Percentiles rank a stretch among this genome's conserved stretches.
phyloP scores from a whole-genome alignment of 2,329 filamentous ascomycete genomes.

The Hymenoscyphus fraxineus region DNA sequence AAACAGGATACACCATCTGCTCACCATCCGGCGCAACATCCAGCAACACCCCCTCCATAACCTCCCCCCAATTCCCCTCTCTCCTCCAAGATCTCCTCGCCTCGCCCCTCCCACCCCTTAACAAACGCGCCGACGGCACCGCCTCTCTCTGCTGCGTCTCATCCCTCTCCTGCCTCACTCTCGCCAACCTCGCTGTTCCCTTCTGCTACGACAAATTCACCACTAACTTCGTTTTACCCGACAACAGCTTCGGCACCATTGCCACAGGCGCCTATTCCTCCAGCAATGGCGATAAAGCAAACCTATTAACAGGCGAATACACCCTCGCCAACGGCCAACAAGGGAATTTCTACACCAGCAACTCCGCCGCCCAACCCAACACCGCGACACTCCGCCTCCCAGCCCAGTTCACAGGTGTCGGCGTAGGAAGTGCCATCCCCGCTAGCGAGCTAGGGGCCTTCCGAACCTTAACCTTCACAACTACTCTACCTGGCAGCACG shows the following conservation, averaged over 20 bases:
- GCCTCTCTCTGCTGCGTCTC: constrained; percentile 29
- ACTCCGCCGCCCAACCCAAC: constrained; percentile 40
- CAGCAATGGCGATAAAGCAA: constrained; percentile 36
- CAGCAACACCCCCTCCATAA: constrained; percentile 30
- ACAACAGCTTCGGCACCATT: constrained; percentile 45
- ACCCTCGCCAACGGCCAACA: constrained; percentile 36
- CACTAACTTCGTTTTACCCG: constrained; percentile 46
- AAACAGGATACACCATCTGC: constrained; percentile 32
- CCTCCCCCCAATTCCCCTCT: constrained; percentile 28
- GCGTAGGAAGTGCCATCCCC: constrained; percentile 45
- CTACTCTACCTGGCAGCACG: constrained; percentile 20
- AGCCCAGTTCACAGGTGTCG: constrained; percentile 43
- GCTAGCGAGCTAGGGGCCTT: constrained; percentile 40
- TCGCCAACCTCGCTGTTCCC: constrained; percentile 38
- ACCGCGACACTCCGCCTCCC: constrained; percentile 43
- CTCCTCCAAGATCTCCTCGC: constrained; percentile 34
- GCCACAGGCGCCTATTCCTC: constrained; percentile 42
- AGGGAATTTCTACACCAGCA: constrained; percentile 44
- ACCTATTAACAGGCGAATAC: constrained; percentile 44
- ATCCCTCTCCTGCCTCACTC: constrained; percentile 26
- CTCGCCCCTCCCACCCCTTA: constrained; percentile 30
- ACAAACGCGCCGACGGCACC: constrained; percentile 18
- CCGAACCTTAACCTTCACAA: constrained; percentile 34
- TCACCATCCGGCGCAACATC: constrained; percentile 32
- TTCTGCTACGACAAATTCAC: constrained; percentile 52